Evolutionary conservation across 1,139 yeast genomes (phyloP), one percentile per base, ranked within the genome.

Genomic region (Hemisphaericaspora xylanilytica): DNA sequence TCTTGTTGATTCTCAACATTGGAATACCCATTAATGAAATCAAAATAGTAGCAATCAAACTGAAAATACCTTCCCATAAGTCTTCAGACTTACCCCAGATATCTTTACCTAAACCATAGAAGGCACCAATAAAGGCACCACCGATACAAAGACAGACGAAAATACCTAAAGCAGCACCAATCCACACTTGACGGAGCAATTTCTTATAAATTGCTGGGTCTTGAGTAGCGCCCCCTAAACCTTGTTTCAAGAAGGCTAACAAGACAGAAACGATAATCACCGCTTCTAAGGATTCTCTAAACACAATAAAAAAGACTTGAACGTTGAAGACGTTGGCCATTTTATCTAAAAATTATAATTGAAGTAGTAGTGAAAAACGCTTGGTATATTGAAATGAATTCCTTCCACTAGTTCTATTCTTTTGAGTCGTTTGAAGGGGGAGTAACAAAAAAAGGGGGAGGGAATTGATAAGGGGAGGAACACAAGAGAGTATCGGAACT

Each of bases 11-110:
- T 59, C 96, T 77, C 53, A 90, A 75, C 84, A 90, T 85, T 55
- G 95, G 94, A 51, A 90, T 67, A 38, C 97, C 97, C 97, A 90
- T 89, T 35, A 81, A 53, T 3, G 96, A 80, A 46, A 90, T 90
- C 59, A 90, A 77, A 20, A 85, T 70, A 0, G 95, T 77, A 1
- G 97, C 97, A 52, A 90, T 74, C 24, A 89, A 66, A 58, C 90
- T 83, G 55, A 90, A 80, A 26, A 84, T 74, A 58, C 96, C 97
- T 68, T 90, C 97, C 87, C 96, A 90, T 44, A 89, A 74, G 58
- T 90, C 96, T 60, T 90, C 97, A 37, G 95, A 80, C 32, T 69
- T 59, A 13, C 88, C 65, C 97, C 97, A 90, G 46, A 89, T 67
- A 70, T 90, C 94, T 27, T 80, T 77, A 39, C 87, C 88, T 32